These are phyloP conservation scores for Sphaerulina vaccinii DNA, from an alignment of 2,329 filamentous ascomycete genomes.

Conservation along the genomic window DNA sequence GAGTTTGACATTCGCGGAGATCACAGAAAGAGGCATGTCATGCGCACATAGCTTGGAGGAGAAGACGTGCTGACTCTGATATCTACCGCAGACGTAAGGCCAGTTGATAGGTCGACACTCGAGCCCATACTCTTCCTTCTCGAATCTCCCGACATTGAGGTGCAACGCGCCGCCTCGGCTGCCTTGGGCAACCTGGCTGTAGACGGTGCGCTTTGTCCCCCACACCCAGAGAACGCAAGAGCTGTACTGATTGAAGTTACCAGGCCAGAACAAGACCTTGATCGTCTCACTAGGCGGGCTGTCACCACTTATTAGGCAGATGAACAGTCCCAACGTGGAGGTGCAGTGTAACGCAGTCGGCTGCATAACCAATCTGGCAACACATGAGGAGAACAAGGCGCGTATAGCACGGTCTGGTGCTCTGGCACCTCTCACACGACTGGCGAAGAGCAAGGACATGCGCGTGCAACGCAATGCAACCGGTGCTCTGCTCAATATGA, in stretches of 20 bases:
- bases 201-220: conserved; percentile 75
- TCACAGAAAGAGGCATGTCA: conserved; percentile 85
- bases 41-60: not conserved
- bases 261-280: conserved; percentile 95
- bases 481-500: conserved; percentile 96
- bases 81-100: conserved; percentile 73
- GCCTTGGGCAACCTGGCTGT: conserved; percentile 94
- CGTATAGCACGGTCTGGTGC: conserved; percentile 96
- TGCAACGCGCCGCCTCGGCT: conserved; percentile 93
- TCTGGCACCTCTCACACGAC: conserved; percentile 80
- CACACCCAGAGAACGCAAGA: conserved; percentile 86
- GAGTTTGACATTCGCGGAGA: conserved; percentile 97
- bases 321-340: conserved; percentile 97
- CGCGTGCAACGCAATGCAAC: conserved; percentile 96
- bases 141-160: conserved; percentile 93
- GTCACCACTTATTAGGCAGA: conserved; percentile 89
- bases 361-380: conserved; percentile 97
- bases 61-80: conserved; percentile 18
- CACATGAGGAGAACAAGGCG: conserved; percentile 98
- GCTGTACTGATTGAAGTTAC: conserved; percentile 54
- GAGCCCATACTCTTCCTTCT: conserved; percentile 94
- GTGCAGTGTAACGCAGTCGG: conserved; percentile 99
- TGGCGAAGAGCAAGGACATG: conserved; percentile 98
- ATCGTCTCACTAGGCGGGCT: conserved; percentile 92
- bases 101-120: conserved; percentile 91